phyloP scores from a whole-genome alignment of 306 rosid genomes.

The Betula pendula region DNA sequence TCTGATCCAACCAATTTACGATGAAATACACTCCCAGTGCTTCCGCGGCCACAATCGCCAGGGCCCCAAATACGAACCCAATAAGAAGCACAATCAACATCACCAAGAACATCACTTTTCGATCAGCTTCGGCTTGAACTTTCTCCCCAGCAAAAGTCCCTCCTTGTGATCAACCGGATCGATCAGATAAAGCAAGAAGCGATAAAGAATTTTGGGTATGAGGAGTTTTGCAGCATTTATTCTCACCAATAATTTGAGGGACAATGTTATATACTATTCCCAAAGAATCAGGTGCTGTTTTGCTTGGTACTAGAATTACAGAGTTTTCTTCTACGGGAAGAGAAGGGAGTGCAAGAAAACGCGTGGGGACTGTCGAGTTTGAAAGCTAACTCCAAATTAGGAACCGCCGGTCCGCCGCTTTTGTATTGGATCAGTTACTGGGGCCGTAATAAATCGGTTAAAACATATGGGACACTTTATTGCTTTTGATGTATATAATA shows the following conservation, averaged over 20 bases:
- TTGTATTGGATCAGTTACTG: too few species aligned
- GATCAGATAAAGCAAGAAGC: not conserved
- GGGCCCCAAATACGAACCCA: slow-evolving; percentile 71
- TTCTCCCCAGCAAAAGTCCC: not conserved
- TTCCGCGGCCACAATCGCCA: slow-evolving; percentile 55
- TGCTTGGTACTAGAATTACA: not conserved
- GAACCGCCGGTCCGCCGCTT: not conserved
- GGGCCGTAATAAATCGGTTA: too few species aligned
- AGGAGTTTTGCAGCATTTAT: not conserved
- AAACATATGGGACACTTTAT: too few species aligned
- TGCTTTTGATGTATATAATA: too few species aligned
- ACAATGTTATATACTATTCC: not conserved
- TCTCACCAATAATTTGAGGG: not conserved
- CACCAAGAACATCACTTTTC: slow-evolving; percentile 28
- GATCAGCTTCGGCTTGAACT: not conserved
- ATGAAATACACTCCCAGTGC: slow-evolving; percentile 44
- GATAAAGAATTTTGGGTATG: too few species aligned
- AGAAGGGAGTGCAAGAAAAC: not conserved
- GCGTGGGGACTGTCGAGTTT: not conserved
- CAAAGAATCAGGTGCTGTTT: slow-evolving; percentile 19
- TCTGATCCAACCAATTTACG: slow-evolving; percentile 50
- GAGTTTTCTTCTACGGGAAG: not conserved
- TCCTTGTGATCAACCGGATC: slow-evolving; percentile 1
- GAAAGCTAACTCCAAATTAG: not conserved
- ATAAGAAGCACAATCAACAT: slow-evolving; percentile 42